A percentile compares a stretch with the other conserved stretches of the same genome.
phyloP scores from a whole-genome alignment of 225 moss, liverwort and hornwort species.

The Physcomitrellopsis africana region DNA sequence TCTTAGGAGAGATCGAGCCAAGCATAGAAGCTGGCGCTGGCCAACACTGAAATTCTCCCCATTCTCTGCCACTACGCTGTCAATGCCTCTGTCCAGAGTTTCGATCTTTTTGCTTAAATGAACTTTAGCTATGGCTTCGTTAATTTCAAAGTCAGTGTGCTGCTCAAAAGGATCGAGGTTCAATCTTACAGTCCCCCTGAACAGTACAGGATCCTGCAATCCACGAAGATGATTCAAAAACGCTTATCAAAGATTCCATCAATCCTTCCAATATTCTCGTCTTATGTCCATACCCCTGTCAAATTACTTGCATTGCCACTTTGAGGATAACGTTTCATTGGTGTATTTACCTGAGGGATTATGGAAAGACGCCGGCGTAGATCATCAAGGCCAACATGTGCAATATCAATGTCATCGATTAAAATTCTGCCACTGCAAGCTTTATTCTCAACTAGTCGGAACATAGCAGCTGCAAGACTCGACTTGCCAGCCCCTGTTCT shows the following conservation, averaged over 20 bases:
- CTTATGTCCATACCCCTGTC: too few species aligned
- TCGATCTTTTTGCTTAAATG: slow-evolving; percentile 68
- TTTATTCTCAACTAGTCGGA: slow-evolving; percentile 87
- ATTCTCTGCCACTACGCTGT: slow-evolving; percentile 74
- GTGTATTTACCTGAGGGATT: slow-evolving; percentile 69
- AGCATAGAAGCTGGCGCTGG: slow-evolving; percentile 81
- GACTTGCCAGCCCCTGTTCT: slow-evolving; percentile 98
- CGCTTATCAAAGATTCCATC: not conserved
- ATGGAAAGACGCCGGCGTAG: slow-evolving; percentile 91
- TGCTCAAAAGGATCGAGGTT: slow-evolving; percentile 89
- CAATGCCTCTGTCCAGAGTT: slow-evolving; percentile 63
- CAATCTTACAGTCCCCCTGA: slow-evolving; percentile 79
- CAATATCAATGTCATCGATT: slow-evolving; percentile 72
- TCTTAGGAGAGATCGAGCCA: slow-evolving; percentile 80
- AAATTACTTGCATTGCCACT: too few species aligned
- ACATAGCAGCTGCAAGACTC: slow-evolving; percentile 90
- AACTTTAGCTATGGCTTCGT: slow-evolving; percentile 71
- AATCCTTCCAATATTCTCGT: not conserved
- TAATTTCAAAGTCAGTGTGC: slow-evolving; percentile 73
- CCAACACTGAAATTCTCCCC: slow-evolving; percentile 93
- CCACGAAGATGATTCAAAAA: not conserved
- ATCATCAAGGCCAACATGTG: slow-evolving; percentile 78
- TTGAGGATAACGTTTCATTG: not conserved
- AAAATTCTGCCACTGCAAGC: slow-evolving; percentile 82
- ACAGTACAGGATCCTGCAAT: slow-evolving; percentile 88